Evolutionary conservation across 768 basidiomycete species (phyloP).

Genomic region (Mycena floridula): DNA sequence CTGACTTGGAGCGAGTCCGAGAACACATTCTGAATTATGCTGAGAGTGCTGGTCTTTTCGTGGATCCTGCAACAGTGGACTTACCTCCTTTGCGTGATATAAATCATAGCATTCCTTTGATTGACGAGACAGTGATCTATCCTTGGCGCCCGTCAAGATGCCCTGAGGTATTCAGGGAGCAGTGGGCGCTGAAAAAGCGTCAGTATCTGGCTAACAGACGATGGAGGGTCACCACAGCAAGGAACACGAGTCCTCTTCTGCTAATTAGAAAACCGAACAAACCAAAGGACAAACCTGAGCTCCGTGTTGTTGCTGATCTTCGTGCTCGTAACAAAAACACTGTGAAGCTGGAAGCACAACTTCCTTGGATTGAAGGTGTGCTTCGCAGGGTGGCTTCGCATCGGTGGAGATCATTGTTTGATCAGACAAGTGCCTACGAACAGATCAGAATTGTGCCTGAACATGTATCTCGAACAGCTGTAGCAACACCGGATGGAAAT

Average conservation of each 20-base stretch:
- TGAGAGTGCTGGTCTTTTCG: background rate
- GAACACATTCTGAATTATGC: background rate
- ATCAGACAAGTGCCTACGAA: conserved; percentile 35
- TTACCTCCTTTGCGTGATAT: conserved; percentile 3
- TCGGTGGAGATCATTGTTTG: conserved; percentile 19
- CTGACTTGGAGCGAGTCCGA: background rate
- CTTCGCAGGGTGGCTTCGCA: conserved; percentile 16
- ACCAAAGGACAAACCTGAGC: conserved; percentile 11
- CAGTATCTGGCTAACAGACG: background rate
- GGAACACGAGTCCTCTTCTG: conserved; percentile 22
- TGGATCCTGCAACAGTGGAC: background rate
- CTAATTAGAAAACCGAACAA: conserved; percentile 15
- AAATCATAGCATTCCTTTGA: conserved; percentile 4
- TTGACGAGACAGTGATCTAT: conserved; percentile 14
- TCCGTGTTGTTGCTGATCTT: conserved; percentile 23
- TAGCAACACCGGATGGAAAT: conserved; percentile 27
- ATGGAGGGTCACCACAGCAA: conserved; percentile 15
- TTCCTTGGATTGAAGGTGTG: conserved; percentile 15
- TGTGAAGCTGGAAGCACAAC: conserved; percentile 10
- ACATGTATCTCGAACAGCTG: conserved; percentile 18
- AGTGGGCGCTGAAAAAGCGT: conserved; percentile 1
- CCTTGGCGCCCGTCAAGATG: conserved; percentile 21
- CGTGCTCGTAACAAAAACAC: conserved; percentile 26
- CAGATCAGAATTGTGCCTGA: conserved; percentile 26
- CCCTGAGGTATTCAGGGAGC: conserved; percentile 13